phyloP scores from a whole-genome alignment of 345 rosid genomes.

The Populus davidiana region DNA sequence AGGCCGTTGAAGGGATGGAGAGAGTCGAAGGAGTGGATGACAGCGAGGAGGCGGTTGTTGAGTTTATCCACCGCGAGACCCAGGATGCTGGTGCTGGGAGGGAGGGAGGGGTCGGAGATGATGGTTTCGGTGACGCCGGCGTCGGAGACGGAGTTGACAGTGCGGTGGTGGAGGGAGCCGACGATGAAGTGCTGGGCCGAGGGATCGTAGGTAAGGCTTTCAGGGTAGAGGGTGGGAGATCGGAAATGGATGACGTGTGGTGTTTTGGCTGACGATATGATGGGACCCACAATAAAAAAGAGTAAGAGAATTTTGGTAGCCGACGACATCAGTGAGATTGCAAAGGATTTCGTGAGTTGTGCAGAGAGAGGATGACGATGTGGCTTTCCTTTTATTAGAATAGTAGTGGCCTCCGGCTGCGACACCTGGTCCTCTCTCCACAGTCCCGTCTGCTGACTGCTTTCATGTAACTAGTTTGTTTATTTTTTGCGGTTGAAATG shows the following conservation, averaged over 20 bases:
- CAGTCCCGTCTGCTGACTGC: no score
- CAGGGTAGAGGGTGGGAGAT: slow-evolving; percentile 68
- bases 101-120: slow-evolving; percentile 55
- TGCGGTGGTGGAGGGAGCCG: slow-evolving; percentile 61
- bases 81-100: slow-evolving; percentile 48
- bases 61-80: slow-evolving; percentile 60
- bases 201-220: slow-evolving; percentile 69
- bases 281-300: slow-evolving; percentile 6
- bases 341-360: background rate
- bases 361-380: no score
- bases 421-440: no score
- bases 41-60: slow-evolving; percentile 67
- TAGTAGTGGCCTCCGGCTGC: no score
- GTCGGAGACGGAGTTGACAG: slow-evolving; percentile 68
- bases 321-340: background rate
- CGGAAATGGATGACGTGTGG: slow-evolving; percentile 67
- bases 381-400: no score
- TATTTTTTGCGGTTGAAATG: no score
- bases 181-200: slow-evolving; percentile 72
- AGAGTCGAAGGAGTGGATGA: slow-evolving; percentile 38
- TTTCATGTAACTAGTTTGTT: no score
- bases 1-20: slow-evolving; percentile 77
- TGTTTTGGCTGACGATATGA: slow-evolving; percentile 24
- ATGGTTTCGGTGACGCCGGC: slow-evolving; percentile 64
- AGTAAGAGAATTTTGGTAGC: slow-evolving; percentile 3